Conservation (phyloP, 768 basidiomycete species). For the Goffeauzyma gilvescens region DNA sequence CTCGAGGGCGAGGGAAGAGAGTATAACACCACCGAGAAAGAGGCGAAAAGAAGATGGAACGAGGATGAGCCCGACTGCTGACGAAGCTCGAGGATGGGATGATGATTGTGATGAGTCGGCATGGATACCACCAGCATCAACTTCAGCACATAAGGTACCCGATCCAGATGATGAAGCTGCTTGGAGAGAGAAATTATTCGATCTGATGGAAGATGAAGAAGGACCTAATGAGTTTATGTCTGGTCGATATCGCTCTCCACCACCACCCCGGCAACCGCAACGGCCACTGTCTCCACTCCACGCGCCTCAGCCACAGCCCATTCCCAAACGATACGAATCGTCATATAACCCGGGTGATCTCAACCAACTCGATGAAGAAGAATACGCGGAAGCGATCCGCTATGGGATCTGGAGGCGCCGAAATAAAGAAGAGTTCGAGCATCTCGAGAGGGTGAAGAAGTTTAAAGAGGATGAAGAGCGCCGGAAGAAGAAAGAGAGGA, state of each 20-base stretch:
- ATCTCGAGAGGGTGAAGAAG: slow-evolving; percentile 16
- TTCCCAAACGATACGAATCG: slow-evolving; percentile 1
- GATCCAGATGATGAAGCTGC: slow-evolving; percentile 46
- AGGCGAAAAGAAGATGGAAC: neutral
- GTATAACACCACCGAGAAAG: slow-evolving; percentile 23
- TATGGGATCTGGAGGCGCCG: slow-evolving; percentile 58
- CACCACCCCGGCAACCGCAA: neutral
- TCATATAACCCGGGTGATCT: too few species aligned
- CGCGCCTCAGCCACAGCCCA: neutral
- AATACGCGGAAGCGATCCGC: slow-evolving; percentile 72
- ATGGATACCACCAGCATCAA: slow-evolving; percentile 1
- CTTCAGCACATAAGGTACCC: slow-evolving; percentile 17
- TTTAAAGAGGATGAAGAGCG: slow-evolving; percentile 38
- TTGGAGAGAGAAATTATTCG: slow-evolving; percentile 56
- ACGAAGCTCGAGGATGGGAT: neutral
- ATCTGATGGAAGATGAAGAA: slow-evolving; percentile 49
- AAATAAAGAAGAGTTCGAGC: slow-evolving; percentile 22
- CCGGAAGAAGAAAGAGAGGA: slow-evolving; percentile 17
- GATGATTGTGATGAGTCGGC: slow-evolving; percentile 8
- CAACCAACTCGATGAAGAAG: slow-evolving; percentile 80
- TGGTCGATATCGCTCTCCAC: slow-evolving; percentile 7
- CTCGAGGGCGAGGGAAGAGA: slow-evolving; percentile 12
- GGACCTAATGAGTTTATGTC: slow-evolving; percentile 7
- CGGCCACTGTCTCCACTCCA: slow-evolving; percentile 35
- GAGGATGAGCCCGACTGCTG: neutral